Evolutionary conservation across 2,329 filamentous ascomycete genomes (phyloP).

Genomic region (Penicillium sp.): DNA sequence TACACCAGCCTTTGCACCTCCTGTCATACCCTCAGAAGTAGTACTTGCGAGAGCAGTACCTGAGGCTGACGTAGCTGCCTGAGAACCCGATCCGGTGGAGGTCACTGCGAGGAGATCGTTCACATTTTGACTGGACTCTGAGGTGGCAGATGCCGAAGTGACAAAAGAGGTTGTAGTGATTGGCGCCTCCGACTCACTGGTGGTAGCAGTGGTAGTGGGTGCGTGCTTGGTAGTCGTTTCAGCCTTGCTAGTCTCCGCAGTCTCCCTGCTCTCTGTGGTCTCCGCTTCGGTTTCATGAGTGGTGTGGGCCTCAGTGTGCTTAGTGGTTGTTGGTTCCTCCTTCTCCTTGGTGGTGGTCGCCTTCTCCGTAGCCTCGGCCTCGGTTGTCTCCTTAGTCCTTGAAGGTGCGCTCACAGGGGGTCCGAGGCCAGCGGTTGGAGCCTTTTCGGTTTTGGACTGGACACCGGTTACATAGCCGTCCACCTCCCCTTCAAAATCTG

Average conservation of each 20-base stretch:
- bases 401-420: conserved; percentile 27
- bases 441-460: conserved; percentile 15
- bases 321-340: conserved; percentile 13
- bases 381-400: conserved; percentile 17
- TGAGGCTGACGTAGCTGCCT: conserved; percentile 27
- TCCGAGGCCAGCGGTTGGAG: conserved; percentile 27
- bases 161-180: conserved; percentile 16
- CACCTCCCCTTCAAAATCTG: conserved; percentile 54
- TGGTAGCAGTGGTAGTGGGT: conserved; percentile 1
- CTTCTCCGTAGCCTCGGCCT: conserved; percentile 15
- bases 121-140: conserved; percentile 15
- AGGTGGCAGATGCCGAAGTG: conserved; percentile 24
- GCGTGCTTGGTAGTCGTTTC: conserved; percentile 9
- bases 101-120: conserved; percentile 16
- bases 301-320: conserved; percentile 12
- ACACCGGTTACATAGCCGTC: conserved; percentile 48
- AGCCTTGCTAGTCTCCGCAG: not conserved
- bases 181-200: not conserved
- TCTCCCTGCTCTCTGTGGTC: conserved; percentile 15
- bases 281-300: conserved; percentile 17
- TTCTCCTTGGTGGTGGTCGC: conserved; percentile 3
- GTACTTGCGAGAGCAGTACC: conserved; percentile 21
- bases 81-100: conserved; percentile 19
- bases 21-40: conserved; percentile 41
- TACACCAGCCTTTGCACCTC: conserved; percentile 71